Percentiles rank a stretch among this genome's conserved stretches.
phyloP scores from a whole-genome alignment of 179 eudicot genomes.

The Carnegiea gigantea region DNA sequence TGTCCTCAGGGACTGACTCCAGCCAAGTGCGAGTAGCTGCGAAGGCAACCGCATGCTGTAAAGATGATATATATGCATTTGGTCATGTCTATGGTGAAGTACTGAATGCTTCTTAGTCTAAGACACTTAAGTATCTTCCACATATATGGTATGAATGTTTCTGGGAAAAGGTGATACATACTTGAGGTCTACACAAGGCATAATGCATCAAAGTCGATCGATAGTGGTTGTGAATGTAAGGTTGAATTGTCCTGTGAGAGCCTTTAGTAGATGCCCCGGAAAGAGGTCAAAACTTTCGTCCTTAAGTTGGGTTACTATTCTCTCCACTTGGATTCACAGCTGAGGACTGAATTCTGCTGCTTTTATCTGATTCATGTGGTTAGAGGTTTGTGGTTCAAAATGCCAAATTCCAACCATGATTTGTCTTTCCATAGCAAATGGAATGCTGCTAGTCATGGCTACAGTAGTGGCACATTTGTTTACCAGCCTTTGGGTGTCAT shows the following conservation, averaged over 20 bases:
- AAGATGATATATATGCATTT: too few species aligned
- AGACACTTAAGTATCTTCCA: not conserved
- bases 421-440: not conserved
- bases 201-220: not conserved
- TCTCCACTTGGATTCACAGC: not conserved
- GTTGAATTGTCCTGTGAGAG: not conserved
- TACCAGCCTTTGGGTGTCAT: slow-evolving; percentile 72
- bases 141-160: too few species aligned
- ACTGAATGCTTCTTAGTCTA: not conserved
- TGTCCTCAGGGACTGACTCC: too few species aligned
- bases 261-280: not conserved
- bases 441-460: slow-evolving; percentile 63
- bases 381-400: not conserved
- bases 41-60: too few species aligned
- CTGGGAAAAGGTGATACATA: not conserved
- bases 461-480: slow-evolving; percentile 68
- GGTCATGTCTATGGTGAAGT: too few species aligned
- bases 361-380: not conserved
- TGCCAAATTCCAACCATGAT: not conserved
- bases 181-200: not conserved
- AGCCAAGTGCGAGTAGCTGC: too few species aligned
- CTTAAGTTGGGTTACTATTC: not conserved
- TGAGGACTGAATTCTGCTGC: not conserved
- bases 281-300: not conserved
- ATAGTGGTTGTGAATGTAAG: not conserved